Conservation (phyloP, 2,329 filamentous ascomycete species). For the Pestalotiopsis sp. region DNA sequence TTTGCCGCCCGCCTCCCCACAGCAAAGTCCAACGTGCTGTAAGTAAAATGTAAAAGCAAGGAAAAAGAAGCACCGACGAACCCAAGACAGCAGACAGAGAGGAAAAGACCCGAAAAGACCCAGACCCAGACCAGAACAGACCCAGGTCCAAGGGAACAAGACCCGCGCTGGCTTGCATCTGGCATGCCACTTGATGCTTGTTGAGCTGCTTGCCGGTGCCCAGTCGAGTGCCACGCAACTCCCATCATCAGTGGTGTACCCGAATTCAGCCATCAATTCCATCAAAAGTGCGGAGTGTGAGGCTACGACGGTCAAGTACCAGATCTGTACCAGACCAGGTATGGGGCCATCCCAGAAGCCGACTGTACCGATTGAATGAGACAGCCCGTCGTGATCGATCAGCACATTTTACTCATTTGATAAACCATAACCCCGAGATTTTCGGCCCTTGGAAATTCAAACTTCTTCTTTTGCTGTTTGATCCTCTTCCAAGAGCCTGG, state of each 20-base stretch:
- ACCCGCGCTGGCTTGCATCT: background rate
- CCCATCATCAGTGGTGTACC: background rate
- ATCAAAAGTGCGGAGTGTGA: constrained; percentile 3
- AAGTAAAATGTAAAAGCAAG: background rate
- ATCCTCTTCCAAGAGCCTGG: background rate
- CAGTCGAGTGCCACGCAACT: background rate
- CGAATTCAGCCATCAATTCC: background rate
- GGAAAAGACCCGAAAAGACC: background rate
- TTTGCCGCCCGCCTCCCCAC: background rate
- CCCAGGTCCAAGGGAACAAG: background rate
- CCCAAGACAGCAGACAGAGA: background rate
- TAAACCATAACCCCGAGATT: constrained; percentile 6
- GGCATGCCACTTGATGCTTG: background rate
- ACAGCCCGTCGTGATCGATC: background rate
- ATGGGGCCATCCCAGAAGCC: constrained; percentile 7
- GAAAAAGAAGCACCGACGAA: background rate
- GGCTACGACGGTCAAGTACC: background rate
- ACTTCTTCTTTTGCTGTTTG: background rate
- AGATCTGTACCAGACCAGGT: background rate
- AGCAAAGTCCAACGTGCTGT: background rate
- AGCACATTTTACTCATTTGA: constrained; percentile 3
- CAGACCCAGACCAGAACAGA: background rate
- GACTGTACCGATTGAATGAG: constrained; percentile 1
- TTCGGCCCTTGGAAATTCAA: background rate
- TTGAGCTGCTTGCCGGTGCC: no score